Evolutionary conservation across 352 stramenopile genomes (phyloP).

Genomic region (Aphanomyces stellatus): DNA sequence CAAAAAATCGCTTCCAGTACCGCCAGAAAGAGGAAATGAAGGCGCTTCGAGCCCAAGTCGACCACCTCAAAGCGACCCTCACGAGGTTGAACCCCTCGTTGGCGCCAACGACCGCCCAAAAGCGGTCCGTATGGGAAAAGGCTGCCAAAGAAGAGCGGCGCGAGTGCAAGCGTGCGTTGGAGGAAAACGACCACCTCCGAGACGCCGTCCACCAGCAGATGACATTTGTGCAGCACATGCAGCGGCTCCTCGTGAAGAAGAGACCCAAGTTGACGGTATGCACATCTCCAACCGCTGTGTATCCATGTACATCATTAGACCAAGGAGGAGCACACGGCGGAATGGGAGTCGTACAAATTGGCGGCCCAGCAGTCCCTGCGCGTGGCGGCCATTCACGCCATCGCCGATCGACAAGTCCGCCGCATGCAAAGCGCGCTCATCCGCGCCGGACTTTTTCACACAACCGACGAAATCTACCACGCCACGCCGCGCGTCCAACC

Average conservation of each 20-base stretch:
- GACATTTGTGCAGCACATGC: slow-evolving; percentile 2
- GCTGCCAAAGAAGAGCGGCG: neutral
- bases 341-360: neutral
- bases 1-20: slow-evolving; percentile 2
- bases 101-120: too few species aligned
- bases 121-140: neutral
- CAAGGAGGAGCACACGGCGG: too few species aligned
- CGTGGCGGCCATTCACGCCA: slow-evolving; percentile 11
- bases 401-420: slow-evolving; percentile 3
- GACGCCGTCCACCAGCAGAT: neutral
- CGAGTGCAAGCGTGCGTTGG: neutral
- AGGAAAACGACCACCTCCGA: neutral
- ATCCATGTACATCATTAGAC: too few species aligned
- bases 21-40: slow-evolving; percentile 1
- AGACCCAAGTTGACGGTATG: neutral
- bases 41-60: neutral
- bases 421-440: neutral
- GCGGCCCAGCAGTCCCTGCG: slow-evolving; percentile 8
- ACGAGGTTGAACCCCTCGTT: neutral
- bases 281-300: neutral
- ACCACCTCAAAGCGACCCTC: neutral
- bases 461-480: neutral
- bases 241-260: slow-evolving; percentile 1
- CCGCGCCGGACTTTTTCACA: neutral
- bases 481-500: neutral